Base-by-base conservation (phyloP, 2,329 filamentous ascomycete species). In the Truncatella angustata region DNA sequence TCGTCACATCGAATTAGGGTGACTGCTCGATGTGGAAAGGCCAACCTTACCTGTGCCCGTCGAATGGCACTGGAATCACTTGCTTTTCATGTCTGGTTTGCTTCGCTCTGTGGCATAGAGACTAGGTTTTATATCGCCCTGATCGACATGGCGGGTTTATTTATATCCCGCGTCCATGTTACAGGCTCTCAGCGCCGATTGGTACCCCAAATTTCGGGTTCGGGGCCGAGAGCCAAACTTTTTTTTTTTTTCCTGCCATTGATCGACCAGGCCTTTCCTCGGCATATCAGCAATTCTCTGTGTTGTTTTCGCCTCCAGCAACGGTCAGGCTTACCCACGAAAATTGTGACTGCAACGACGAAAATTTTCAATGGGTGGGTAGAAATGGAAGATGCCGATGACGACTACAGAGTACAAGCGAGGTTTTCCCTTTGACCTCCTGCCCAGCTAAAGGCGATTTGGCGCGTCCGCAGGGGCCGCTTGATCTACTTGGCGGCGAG, bases 111-210 rank as follows among this genome's bases (percentile, higher is more conserved):
- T n/a, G 23, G 35, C 23, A 42, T 34, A 28, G 30, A 10, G 34
- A 32, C 43, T 39, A n/a, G 21, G 30, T 42, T 40, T 30, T n/a
- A 42, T 30, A 14, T 50, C 47, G 16, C 47, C 47, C 47, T 50
- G 47, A 50, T 50, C 47, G 47, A 42, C 47, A 28, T 35, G 32
- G 10, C 11, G 14, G 30, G 20, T 47, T 37, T 35, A 40, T 50
- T 40, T 50, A 40, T 50, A 50, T 50, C 36, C 21, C 12, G 14
- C 23, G 12, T 37, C 24, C 46, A 20, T 36, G 35, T 37, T 34
- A 26, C 46, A 26, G 32, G 30, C 28, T 49, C 6, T 12, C 20
- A 14, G 39, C 39, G 39, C 32, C n/a, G 14, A 10, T 20, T 26
- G 3, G 20, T 18, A 28, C 9, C 30, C 20, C 32, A 12, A 16